phyloP scores from a whole-genome alignment of 192 early-diverging fungal genomes.

The Coemansia biformis region DNA sequence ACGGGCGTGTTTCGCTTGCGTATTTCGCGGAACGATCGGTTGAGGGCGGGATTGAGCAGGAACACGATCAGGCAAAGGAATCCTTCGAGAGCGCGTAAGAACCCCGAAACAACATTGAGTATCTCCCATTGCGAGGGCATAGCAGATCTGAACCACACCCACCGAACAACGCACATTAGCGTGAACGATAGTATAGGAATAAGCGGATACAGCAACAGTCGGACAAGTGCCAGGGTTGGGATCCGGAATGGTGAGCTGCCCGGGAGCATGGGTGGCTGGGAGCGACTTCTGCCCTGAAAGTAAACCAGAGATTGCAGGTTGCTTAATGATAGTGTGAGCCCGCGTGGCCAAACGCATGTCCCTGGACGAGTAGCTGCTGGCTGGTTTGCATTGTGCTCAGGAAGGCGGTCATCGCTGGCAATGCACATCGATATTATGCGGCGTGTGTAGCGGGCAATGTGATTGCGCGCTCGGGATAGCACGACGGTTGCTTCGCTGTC shows the following conservation, averaged over 20 bases:
- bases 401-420: no score
- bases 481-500: no score
- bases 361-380: no score
- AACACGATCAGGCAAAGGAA: slow-evolving; percentile 46
- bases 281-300: slow-evolving; percentile 16
- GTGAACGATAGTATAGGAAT: slow-evolving; percentile 47
- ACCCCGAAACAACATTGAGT: slow-evolving; percentile 39
- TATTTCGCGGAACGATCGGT: slow-evolving; percentile 44
- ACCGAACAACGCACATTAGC: slow-evolving; percentile 44
- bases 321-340: neutral
- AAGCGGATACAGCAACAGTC: slow-evolving; percentile 40
- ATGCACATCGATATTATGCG: no score
- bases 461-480: no score
- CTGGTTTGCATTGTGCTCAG: no score
- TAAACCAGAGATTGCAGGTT: slow-evolving; percentile 17
- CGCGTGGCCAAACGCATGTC: no score
- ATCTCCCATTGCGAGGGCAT: slow-evolving; percentile 45
- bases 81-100: slow-evolving; percentile 33
- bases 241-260: slow-evolving; percentile 30
- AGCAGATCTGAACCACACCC: slow-evolving; percentile 43
- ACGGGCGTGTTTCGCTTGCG: slow-evolving; percentile 39
- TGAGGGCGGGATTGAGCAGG: slow-evolving; percentile 43
- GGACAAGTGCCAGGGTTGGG: slow-evolving; percentile 34
- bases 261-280: slow-evolving; percentile 7
- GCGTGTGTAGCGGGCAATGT: no score